Conservation (phyloP, 495 filamentous ascomycete species). For the Penicillium herquei region DNA sequence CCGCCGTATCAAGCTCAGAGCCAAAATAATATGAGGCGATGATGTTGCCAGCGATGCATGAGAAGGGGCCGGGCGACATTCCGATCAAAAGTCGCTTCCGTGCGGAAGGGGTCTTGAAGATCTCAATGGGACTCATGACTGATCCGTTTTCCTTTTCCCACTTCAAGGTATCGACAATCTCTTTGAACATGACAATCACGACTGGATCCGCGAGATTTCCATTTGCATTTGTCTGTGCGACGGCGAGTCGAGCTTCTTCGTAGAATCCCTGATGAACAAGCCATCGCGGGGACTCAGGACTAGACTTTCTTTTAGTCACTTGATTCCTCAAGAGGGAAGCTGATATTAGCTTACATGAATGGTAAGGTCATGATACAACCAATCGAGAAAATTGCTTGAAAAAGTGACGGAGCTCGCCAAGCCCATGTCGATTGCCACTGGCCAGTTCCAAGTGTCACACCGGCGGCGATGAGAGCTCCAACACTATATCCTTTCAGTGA, state of each 20-base stretch:
- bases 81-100: conserved; percentile 46
- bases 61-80: conserved; percentile 41
- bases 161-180: conserved; percentile 33
- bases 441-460: conserved; percentile 51
- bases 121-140: conserved; percentile 40
- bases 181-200: conserved; percentile 30
- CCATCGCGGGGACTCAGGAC: conserved; percentile 54
- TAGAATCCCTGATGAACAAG: conserved; percentile 38
- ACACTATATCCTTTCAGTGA: conserved; percentile 16
- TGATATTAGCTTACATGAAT: conserved; percentile 36
- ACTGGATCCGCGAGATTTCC: conserved; percentile 40
- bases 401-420: conserved; percentile 54
- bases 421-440: conserved; percentile 49
- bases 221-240: conserved; percentile 49
- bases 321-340: background rate
- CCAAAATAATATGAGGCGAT: conserved; percentile 52
- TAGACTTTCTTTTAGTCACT: conserved; percentile 1
- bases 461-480: conserved; percentile 49
- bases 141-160: conserved; percentile 45
- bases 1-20: conserved; percentile 43
- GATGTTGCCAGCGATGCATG: conserved; percentile 50
- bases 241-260: conserved; percentile 28
- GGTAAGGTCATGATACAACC: conserved; percentile 52
- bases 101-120: conserved; percentile 37
- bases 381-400: conserved; percentile 53